Evolutionary conservation across 768 basidiomycete species (phyloP).

Genomic region (Hydnomerulius pinastri): DNA sequence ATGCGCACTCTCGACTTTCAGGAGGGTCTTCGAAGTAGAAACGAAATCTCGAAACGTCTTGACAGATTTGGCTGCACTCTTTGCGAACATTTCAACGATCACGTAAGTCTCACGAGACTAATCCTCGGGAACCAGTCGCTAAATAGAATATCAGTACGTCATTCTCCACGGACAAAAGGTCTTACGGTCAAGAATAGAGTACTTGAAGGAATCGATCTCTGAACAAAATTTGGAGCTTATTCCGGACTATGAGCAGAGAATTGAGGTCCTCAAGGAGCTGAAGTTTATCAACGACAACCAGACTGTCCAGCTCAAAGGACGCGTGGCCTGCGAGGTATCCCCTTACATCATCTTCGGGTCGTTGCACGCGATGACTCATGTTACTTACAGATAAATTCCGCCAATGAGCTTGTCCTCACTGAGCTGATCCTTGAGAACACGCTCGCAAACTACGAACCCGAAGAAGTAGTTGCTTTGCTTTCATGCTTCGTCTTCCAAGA

Average conservation of each 20-base stretch:
- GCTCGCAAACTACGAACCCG: slow-evolving; percentile 85
- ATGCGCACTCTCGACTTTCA: slow-evolving; percentile 90
- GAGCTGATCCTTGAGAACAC: slow-evolving; percentile 97
- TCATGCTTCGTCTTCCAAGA: slow-evolving; percentile 99
- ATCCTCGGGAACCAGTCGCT: slow-evolving; percentile 6
- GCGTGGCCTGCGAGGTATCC: slow-evolving; percentile 94
- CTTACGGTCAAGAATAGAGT: slow-evolving; percentile 71
- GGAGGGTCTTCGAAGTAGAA: slow-evolving; percentile 67
- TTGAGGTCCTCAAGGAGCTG: slow-evolving; percentile 86
- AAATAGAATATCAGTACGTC: slow-evolving; percentile 57
- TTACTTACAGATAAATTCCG: slow-evolving; percentile 85
- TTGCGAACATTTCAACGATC: slow-evolving; percentile 70
- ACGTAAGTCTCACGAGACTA: slow-evolving; percentile 53
- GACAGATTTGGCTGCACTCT: slow-evolving; percentile 47
- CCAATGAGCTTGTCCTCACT: slow-evolving; percentile 94
- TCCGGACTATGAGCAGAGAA: slow-evolving; percentile 95
- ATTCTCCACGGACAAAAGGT: slow-evolving; percentile 74
- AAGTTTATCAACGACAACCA: slow-evolving; percentile 95
- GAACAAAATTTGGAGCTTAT: slow-evolving; percentile 96
- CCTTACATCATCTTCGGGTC: background rate
- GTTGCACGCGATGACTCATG: background rate
- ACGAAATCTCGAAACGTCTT: slow-evolving; percentile 48
- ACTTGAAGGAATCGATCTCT: slow-evolving; percentile 82
- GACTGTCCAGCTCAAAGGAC: slow-evolving; percentile 92
- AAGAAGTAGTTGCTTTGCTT: slow-evolving; percentile 93